phyloP scores from a whole-genome alignment of 768 basidiomycete species.

The Leucogyrophana mollusca region DNA sequence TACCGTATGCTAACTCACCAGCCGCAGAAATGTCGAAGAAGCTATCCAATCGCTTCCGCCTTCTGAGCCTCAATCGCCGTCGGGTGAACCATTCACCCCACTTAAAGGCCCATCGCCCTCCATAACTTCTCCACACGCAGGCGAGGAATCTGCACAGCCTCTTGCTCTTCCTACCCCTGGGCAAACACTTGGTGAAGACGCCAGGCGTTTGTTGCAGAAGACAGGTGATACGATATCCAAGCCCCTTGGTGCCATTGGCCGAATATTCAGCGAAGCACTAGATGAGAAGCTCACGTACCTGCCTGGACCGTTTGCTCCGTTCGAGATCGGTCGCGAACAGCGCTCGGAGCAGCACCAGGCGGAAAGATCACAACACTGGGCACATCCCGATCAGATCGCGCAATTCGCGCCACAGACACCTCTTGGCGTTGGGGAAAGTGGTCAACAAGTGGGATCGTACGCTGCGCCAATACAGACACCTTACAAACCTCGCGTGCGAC shows the following conservation, averaged over 20 bases:
- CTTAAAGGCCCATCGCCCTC: slow-evolving; percentile 31
- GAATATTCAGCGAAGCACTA: slow-evolving; percentile 83
- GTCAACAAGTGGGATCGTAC: slow-evolving; percentile 9
- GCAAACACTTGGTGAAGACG: slow-evolving; percentile 59
- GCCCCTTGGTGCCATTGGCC: slow-evolving; percentile 84
- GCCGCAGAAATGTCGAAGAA: slow-evolving; percentile 53
- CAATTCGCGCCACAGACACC: slow-evolving; percentile 42
- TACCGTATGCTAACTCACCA: background rate
- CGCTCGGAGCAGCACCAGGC: slow-evolving; percentile 34
- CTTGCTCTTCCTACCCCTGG: slow-evolving; percentile 60
- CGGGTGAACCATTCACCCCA: slow-evolving; percentile 37
- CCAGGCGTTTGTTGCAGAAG: slow-evolving; percentile 79
- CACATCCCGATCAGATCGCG: slow-evolving; percentile 35
- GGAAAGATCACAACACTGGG: slow-evolving; percentile 35
- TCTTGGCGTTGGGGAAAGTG: slow-evolving; percentile 26
- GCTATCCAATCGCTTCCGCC: slow-evolving; percentile 51
- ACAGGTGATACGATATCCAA: slow-evolving; percentile 91
- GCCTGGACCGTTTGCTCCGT: slow-evolving; percentile 69
- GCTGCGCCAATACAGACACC: slow-evolving; percentile 53
- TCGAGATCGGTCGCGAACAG: slow-evolving; percentile 58
- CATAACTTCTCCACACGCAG: slow-evolving; percentile 52
- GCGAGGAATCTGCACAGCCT: slow-evolving; percentile 87
- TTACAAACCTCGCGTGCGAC: slow-evolving; percentile 71
- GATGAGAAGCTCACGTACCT: slow-evolving; percentile 67
- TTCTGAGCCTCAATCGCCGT: slow-evolving; percentile 28